Evolutionary conservation across 495 filamentous ascomycete genomes (phyloP).

Genomic region (Talaromyces trachyspermus): DNA sequence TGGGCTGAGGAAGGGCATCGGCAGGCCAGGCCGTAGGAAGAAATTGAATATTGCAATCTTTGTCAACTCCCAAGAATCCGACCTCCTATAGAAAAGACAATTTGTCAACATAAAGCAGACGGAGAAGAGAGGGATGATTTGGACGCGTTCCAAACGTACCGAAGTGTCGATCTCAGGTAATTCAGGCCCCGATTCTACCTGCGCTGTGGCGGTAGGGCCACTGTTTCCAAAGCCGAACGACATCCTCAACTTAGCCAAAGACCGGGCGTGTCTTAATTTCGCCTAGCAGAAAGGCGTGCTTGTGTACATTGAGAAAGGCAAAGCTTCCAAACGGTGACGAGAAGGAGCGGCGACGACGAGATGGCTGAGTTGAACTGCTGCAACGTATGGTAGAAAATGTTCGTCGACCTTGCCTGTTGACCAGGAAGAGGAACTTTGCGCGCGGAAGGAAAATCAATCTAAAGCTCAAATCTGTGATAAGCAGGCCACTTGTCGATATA

Average conservation of each 20-base stretch:
- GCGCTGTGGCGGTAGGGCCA: slow-evolving; percentile 21
- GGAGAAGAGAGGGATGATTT: not conserved
- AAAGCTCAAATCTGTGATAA: not conserved
- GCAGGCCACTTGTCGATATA: not conserved
- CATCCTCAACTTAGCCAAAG: slow-evolving; percentile 48
- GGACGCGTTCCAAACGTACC: slow-evolving; percentile 22
- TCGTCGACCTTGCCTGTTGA: slow-evolving; percentile 21
- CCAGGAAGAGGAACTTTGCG: too few species aligned
- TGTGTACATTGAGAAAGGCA: slow-evolving; percentile 33
- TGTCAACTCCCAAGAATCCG: slow-evolving; percentile 71
- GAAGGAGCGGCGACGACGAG: slow-evolving; percentile 38
- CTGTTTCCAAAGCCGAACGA: slow-evolving; percentile 52
- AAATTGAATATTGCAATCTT: slow-evolving; percentile 73
- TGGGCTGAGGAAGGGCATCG: slow-evolving; percentile 65
- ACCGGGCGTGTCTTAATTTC: slow-evolving; percentile 29
- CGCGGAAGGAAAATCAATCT: slow-evolving; percentile 13
- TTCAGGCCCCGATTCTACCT: slow-evolving; percentile 34
- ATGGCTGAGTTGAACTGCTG: slow-evolving; percentile 23
- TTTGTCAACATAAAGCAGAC: not conserved
- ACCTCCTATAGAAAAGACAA: slow-evolving; percentile 48
- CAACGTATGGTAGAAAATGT: slow-evolving; percentile 35
- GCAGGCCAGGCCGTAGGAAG: slow-evolving; percentile 74
- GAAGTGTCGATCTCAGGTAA: slow-evolving; percentile 42
- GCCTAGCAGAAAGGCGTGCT: slow-evolving; percentile 24
- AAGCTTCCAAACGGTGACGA: slow-evolving; percentile 15